Conservation (phyloP, 768 basidiomycete species). For the Leccinum olivaceopallidum region DNA sequence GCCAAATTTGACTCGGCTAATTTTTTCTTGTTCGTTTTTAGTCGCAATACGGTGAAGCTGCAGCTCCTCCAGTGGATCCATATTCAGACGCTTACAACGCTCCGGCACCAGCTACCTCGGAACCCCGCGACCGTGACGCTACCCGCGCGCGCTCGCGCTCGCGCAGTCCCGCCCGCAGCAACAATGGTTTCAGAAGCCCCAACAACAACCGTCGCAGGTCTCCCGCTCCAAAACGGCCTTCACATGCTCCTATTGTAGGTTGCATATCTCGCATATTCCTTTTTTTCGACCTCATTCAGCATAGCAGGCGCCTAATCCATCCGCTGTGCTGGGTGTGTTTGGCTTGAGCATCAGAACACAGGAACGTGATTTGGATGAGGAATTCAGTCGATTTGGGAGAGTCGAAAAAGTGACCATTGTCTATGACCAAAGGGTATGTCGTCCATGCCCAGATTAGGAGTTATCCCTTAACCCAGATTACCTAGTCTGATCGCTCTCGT, state of each 20-base stretch:
- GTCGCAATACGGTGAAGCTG: slow-evolving; percentile 65
- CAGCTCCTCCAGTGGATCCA: slow-evolving; percentile 66
- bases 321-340: slow-evolving; percentile 93
- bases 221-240: slow-evolving; percentile 58
- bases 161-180: slow-evolving; percentile 59
- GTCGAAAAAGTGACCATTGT: slow-evolving; percentile 97
- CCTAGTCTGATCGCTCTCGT: slow-evolving; percentile 89
- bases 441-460: not conserved
- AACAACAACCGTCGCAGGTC: slow-evolving; percentile 56
- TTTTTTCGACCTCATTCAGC: slow-evolving; percentile 35
- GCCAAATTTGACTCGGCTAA: not conserved
- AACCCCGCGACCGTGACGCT: slow-evolving; percentile 55
- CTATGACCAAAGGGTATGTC: slow-evolving; percentile 89
- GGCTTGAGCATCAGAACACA: slow-evolving; percentile 95
- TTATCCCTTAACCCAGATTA: slow-evolving; percentile 22
- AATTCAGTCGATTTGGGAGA: slow-evolving; percentile 84
- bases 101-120: slow-evolving; percentile 48
- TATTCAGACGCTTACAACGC: slow-evolving; percentile 83
- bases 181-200: slow-evolving; percentile 60
- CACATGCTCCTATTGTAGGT: slow-evolving; percentile 76
- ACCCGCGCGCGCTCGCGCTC: slow-evolving; percentile 74
- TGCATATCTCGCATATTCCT: not conserved
- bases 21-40: slow-evolving; percentile 5
- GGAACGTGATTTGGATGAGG: slow-evolving; percentile 92
- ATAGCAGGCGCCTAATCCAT: slow-evolving; percentile 82